phyloP scores from a whole-genome alignment of 2,329 filamentous ascomycete genomes.

The Septoria linicola region DNA sequence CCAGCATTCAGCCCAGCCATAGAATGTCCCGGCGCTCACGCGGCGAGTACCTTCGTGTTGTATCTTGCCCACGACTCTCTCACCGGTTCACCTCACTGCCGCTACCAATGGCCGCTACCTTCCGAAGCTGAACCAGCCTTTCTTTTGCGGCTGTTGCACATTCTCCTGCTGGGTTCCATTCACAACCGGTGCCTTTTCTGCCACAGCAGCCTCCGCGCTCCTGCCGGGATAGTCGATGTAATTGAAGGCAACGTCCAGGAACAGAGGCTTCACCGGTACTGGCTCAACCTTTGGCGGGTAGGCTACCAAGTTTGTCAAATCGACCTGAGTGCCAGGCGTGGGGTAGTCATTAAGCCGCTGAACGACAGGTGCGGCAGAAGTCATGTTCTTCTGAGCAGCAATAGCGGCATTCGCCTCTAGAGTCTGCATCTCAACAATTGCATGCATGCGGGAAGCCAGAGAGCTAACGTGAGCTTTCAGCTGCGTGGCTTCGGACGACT shows the following conservation, averaged over 20 bases:
- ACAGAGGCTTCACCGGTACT: conserved; percentile 89
- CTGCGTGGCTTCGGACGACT: conserved; percentile 56
- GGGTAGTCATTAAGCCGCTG: conserved; percentile 77
- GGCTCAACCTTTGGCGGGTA: conserved; percentile 82
- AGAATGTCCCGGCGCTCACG: no score
- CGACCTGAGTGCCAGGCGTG: conserved; percentile 56
- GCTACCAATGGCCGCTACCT: conserved; percentile 34
- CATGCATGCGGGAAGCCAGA: conserved; percentile 77
- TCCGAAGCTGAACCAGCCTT: conserved; percentile 54
- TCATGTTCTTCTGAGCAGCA: conserved; percentile 47
- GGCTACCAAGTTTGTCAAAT: conserved; percentile 76
- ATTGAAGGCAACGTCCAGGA: conserved; percentile 96
- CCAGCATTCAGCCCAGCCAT: no score
- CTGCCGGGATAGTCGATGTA: conserved; percentile 88
- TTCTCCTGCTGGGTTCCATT: conserved; percentile 27
- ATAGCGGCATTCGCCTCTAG: conserved; percentile 53
- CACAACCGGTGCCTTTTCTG: conserved; percentile 28
- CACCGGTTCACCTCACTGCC: neutral
- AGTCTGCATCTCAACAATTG: conserved; percentile 78
- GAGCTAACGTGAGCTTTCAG: conserved; percentile 64
- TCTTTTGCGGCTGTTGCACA: conserved; percentile 46
- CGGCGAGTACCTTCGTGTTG: no score
- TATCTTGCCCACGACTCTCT: neutral
- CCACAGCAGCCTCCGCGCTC: conserved; percentile 29
- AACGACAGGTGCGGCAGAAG: conserved; percentile 61